phyloP scores from a whole-genome alignment of 306 rosid species.

The Citrullus mucosospermus region DNA sequence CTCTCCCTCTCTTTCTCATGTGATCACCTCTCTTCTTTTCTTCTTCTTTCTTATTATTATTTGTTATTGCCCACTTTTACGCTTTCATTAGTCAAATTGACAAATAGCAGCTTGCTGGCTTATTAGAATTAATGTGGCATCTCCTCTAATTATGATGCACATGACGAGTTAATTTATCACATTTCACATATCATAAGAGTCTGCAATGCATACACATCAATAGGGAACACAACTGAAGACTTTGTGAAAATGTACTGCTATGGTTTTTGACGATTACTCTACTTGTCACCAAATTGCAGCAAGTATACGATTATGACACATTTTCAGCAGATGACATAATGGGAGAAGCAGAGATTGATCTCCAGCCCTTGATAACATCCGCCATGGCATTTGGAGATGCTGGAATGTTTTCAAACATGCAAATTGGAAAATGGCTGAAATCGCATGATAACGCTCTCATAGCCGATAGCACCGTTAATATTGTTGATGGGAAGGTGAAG shows the following conservation, averaged over 20 bases:
- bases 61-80: no score
- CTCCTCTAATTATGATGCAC: background rate
- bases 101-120: no score
- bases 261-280: background rate
- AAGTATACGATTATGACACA: slow-evolving; percentile 73
- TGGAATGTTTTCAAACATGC: slow-evolving; percentile 85
- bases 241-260: background rate
- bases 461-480: slow-evolving; percentile 67
- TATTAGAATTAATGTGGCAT: background rate
- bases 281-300: slow-evolving; percentile 29
- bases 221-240: background rate
- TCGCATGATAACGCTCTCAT: slow-evolving; percentile 75
- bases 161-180: background rate
- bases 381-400: slow-evolving; percentile 94
- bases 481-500: slow-evolving; percentile 58
- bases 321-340: slow-evolving; percentile 95
- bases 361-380: slow-evolving; percentile 86
- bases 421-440: slow-evolving; percentile 95
- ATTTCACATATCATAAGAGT: background rate
- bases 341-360: slow-evolving; percentile 98
- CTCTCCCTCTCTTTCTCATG: no score
- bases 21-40: no score
- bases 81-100: no score
- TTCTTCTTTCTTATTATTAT: no score
- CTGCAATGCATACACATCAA: background rate